These are phyloP conservation scores for Trichosporon sp. DNA, from an alignment of 1,284 basidiomycete species.

Conservation along the genomic window DNA sequence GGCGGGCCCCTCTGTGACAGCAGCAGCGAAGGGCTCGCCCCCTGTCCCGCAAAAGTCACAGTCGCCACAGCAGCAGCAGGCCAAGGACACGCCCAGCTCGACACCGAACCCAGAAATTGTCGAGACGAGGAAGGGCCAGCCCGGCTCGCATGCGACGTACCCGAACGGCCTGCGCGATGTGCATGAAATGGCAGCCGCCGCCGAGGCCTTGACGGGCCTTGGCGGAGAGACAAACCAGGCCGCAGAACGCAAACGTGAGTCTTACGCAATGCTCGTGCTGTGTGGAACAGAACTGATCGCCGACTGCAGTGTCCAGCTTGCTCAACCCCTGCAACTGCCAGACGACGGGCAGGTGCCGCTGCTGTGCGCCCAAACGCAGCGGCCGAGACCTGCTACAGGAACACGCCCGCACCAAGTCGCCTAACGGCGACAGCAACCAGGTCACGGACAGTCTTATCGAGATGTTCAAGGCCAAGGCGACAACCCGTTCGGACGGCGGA, in stretches of 20 bases:
- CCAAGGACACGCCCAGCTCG: background rate
- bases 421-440: background rate
- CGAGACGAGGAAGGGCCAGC: conserved; percentile 42
- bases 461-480: conserved; percentile 34
- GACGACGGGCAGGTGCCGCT: conserved; percentile 53
- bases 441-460: conserved; percentile 33
- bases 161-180: conserved; percentile 50
- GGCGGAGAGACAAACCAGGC: conserved; percentile 25
- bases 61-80: background rate
- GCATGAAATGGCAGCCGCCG: conserved; percentile 47
- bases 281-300: conserved; percentile 50
- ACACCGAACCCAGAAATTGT: conserved; percentile 7
- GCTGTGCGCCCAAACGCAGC: conserved; percentile 54
- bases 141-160: conserved; percentile 42
- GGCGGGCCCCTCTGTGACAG: conserved; percentile 26
- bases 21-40: conserved; percentile 51
- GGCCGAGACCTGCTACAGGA: background rate
- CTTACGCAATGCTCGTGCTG: conserved; percentile 12
- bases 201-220: conserved; percentile 39
- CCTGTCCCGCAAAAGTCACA: background rate
- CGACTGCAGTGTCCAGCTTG: conserved; percentile 32
- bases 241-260: conserved; percentile 33
- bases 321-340: conserved; percentile 52
- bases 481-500: conserved; percentile 13
- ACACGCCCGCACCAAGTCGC: conserved; percentile 8